A percentile compares a stretch with the other conserved stretches of the same genome.
phyloP scores from a whole-genome alignment of 306 rosid species.

The Mimosa pudica region DNA sequence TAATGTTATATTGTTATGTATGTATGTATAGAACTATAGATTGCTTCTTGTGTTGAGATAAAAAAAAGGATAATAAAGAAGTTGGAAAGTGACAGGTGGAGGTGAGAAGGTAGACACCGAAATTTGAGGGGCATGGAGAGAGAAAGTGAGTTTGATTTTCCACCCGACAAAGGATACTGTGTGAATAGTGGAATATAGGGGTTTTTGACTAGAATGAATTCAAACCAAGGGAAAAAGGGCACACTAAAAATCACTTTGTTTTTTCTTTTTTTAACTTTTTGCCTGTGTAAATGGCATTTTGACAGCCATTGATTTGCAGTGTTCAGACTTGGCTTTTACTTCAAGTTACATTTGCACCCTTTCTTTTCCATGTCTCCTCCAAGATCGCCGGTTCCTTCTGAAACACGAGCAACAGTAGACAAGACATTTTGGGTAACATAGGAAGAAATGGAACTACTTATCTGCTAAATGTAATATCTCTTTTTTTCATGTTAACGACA shows the following conservation, averaged over 20 bases:
- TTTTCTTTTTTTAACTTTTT: background rate
- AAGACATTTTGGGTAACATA: background rate
- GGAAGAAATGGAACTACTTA: background rate
- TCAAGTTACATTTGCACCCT: slow-evolving; percentile 45
- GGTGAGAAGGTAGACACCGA: slow-evolving; percentile 43
- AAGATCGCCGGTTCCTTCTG: slow-evolving; percentile 47
- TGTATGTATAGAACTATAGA: slow-evolving; percentile 17
- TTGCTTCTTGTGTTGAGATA: slow-evolving; percentile 46
- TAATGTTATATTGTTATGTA: background rate
- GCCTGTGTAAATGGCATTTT: background rate
- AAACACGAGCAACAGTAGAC: background rate
- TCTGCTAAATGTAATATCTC: too few relatives aligned
- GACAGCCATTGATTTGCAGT: slow-evolving; percentile 14
- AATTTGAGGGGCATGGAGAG: slow-evolving; percentile 29
- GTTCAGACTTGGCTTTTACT: slow-evolving; percentile 44
- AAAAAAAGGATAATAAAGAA: slow-evolving; percentile 20
- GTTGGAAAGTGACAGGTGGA: slow-evolving; percentile 56
- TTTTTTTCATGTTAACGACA: too few relatives aligned
- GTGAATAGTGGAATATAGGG: slow-evolving; percentile 49
- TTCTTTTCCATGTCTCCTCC: slow-evolving; percentile 33
- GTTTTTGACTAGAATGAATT: slow-evolving; percentile 51
- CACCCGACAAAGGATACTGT: slow-evolving; percentile 82
- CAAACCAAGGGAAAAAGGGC: slow-evolving; percentile 5
- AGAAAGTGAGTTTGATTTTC: slow-evolving; percentile 43
- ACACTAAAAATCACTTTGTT: background rate